Percentiles rank a stretch among this genome's conserved stretches.
These are phyloP conservation scores for Daedalea quercina DNA, from an alignment of 768 basidiomycete genomes.

Conservation along the genomic window DNA sequence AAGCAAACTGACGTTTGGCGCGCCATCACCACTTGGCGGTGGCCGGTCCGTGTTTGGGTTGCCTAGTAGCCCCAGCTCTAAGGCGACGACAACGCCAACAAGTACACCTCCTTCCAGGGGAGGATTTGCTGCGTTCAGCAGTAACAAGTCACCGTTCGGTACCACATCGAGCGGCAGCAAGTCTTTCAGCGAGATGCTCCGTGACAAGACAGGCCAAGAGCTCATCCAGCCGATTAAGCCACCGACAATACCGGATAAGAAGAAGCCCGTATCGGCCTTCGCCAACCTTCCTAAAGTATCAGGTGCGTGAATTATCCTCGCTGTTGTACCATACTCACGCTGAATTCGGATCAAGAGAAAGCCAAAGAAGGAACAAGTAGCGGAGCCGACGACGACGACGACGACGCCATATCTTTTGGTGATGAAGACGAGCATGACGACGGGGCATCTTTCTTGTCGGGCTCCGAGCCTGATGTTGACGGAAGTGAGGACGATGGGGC, in stretches of 20 bases:
- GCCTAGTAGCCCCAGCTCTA: slow-evolving; percentile 10
- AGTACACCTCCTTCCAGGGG: slow-evolving; percentile 22
- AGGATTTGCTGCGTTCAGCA: slow-evolving; percentile 34
- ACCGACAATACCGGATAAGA: slow-evolving; percentile 3
- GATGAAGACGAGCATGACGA: neutral
- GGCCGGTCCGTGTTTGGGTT: slow-evolving; percentile 15
- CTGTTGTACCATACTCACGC: no score
- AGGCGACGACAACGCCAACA: slow-evolving; percentile 14
- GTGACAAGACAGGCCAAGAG: slow-evolving; percentile 21
- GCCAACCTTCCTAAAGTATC: neutral
- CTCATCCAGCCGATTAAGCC: slow-evolving; percentile 8
- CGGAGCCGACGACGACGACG: neutral
- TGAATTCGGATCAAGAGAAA: no score
- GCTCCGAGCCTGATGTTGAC: neutral
- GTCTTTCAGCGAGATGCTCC: slow-evolving; percentile 60
- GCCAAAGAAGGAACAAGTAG: no score
- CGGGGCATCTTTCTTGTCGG: neutral
- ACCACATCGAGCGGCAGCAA: slow-evolving; percentile 33
- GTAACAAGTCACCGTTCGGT: slow-evolving; percentile 32
- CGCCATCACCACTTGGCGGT: slow-evolving; percentile 11
- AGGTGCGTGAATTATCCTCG: neutral
- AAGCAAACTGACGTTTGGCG: slow-evolving; percentile 19
- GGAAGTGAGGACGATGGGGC: slow-evolving; percentile 13
- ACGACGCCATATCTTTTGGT: neutral
- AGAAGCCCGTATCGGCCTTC: slow-evolving; percentile 15